Conservation (phyloP, 805 yeast genomes). For the Myxozyma vanderwaltii region DNA sequence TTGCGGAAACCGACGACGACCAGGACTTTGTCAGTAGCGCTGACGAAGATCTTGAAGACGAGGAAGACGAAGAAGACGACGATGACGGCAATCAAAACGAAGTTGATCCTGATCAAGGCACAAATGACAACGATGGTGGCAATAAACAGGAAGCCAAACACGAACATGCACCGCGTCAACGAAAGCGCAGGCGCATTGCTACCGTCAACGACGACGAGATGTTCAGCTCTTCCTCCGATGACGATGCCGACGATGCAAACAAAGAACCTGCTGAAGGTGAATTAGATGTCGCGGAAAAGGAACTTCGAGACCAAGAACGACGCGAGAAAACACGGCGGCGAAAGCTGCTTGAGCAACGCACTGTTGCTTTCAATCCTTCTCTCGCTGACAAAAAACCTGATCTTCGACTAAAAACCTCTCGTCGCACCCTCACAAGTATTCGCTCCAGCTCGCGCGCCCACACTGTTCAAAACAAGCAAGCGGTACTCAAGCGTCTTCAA, state of each 20-base stretch:
- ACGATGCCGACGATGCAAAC: conserved; percentile 47
- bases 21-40: conserved; percentile 46
- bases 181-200: conserved; percentile 10
- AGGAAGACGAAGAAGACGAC: conserved; percentile 34
- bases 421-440: neutral
- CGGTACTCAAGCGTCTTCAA: conserved; percentile 70
- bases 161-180: neutral
- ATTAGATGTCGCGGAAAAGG: conserved; percentile 63
- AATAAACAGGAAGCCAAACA: neutral
- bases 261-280: conserved; percentile 22
- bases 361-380: neutral
- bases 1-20: conserved; percentile 48
- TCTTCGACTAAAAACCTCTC: neutral
- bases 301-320: conserved; percentile 47
- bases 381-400: neutral
- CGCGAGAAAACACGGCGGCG: conserved; percentile 37
- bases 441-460: conserved; percentile 58
- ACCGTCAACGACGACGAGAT: conserved; percentile 48
- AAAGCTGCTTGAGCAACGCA: conserved; percentile 36
- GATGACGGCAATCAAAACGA: conserved; percentile 35
- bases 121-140: neutral
- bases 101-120: conserved; percentile 11
- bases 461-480: conserved; percentile 74
- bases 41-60: conserved; percentile 36
- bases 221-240: conserved; percentile 53